phyloP scores from a whole-genome alignment of 768 basidiomycete genomes.

The Lactarius quietus region DNA sequence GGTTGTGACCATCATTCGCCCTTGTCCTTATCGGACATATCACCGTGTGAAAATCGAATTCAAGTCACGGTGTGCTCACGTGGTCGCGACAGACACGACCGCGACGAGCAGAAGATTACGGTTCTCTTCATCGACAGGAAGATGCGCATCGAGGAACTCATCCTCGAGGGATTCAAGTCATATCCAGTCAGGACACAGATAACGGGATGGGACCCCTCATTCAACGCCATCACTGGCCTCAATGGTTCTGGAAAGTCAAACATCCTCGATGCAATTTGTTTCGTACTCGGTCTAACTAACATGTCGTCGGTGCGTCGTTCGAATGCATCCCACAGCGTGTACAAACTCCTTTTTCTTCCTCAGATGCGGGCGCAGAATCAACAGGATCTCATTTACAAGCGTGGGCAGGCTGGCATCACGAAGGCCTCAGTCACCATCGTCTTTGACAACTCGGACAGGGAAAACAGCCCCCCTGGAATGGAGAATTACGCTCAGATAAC shows the following conservation, averaged over 20 bases:
- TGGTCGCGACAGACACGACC: conserved; percentile 11
- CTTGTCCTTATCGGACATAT: background rate
- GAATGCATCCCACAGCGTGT: background rate
- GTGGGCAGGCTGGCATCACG: conserved; percentile 94
- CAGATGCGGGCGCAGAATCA: conserved; percentile 95
- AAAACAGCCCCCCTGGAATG: conserved; percentile 78
- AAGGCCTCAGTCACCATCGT: conserved; percentile 98
- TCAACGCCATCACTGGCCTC: conserved; percentile 97
- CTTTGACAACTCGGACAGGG: conserved; percentile 92
- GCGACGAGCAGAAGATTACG: background rate
- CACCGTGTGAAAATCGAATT: background rate
- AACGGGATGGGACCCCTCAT: conserved; percentile 94
- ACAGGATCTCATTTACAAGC: conserved; percentile 98
- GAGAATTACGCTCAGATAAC: conserved; percentile 86
- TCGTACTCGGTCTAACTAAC: conserved; percentile 96
- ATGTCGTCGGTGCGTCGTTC: conserved; percentile 69
- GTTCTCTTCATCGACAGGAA: too few species aligned
- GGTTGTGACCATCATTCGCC: too few species aligned
- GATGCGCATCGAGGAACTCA: conserved; percentile 28
- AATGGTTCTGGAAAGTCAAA: conserved; percentile 98
- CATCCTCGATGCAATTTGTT: conserved; percentile 98
- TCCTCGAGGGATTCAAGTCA: conserved; percentile 83
- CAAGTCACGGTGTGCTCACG: conserved; percentile 12
- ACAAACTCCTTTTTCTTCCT: background rate
- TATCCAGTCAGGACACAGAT: conserved; percentile 96